Evolutionary conservation across 139 green algal species (phyloP), one percentile per base, ranked within the genome.

Genomic region (Astrephomene gubernaculifera): DNA sequence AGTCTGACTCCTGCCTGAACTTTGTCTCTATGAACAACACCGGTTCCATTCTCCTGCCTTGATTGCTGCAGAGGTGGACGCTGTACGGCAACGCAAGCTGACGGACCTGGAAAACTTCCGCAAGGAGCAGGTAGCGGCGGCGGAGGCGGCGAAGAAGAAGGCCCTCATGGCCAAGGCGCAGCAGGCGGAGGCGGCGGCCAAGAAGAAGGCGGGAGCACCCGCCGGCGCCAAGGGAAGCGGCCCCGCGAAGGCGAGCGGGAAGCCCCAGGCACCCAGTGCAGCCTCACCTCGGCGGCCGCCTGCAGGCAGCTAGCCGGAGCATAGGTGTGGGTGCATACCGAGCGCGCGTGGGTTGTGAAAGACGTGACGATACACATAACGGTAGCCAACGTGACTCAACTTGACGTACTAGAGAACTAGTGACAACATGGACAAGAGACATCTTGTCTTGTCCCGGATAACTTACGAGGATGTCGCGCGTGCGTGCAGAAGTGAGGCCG

Each of bases 71-170:
- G 85, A 90, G 54, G 82, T 92, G 17, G 89, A 92, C 54, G 44
- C 78, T 1, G 81, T 89, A n/a, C 67, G 61, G 49, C 33, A 72
- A 64, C 81, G 86, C 39, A 92, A 90, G 76, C 38, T 89, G 49
- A 57, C 70, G 6, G 89, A 92, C 64, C 78, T 92, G 61, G 89
- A 92, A 27, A 70, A 63, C 39, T 89, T 86, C 63, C 69, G 89
- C 60, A 87, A 85, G 81, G 85, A 92, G 67, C 70, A 86, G 70
- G 85, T 86, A 76, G 64, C 67, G 10, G 81, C 89, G 8, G 82
- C 57, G 70, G 89, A 92, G 85, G 60, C 64, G 14, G 82, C 81
- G 25, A 86, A 83, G 54, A 92, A 92, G 69, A 78, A 79, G 43
- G 67, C 71, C 36, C 67, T 86, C 4, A 65, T 86, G 80, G 86